Conservation (phyloP, 78 protist genomes). For the Goniomonas avonlea region DNA sequence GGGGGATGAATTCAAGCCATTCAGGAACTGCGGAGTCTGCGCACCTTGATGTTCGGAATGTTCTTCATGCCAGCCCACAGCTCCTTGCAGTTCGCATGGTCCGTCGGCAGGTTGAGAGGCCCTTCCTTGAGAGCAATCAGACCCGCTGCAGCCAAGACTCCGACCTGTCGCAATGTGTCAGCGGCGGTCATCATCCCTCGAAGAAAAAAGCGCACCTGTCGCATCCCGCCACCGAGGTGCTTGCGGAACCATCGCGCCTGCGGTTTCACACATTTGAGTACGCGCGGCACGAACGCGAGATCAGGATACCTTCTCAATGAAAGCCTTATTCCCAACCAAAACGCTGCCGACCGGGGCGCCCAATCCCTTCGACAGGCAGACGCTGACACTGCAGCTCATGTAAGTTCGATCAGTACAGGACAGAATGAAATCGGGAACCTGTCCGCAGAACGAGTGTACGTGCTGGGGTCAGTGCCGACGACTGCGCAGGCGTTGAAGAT, state of each 20-base stretch:
- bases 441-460: too few species aligned
- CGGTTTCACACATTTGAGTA: neutral
- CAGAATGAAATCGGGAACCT: too few species aligned
- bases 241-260: slow-evolving; percentile 6
- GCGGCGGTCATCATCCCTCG: too few species aligned
- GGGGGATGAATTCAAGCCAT: too few species aligned
- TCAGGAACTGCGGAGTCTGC: too few species aligned
- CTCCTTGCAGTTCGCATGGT: neutral
- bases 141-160: slow-evolving; percentile 56
- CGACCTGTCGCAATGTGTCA: too few species aligned
- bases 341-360: slow-evolving; percentile 69
- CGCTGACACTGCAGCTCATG: too few species aligned
- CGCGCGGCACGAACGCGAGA: neutral
- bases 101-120: neutral
- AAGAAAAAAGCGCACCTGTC: too few species aligned
- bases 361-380: slow-evolving; percentile 62
- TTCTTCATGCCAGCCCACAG: neutral
- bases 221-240: slow-evolving; percentile 67
- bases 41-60: neutral
- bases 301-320: too few species aligned
- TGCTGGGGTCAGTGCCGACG: too few species aligned
- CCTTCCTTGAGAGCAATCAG: too few species aligned
- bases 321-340: slow-evolving; percentile 20
- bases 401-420: too few species aligned
- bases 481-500: slow-evolving; percentile 18